Base-by-base conservation (phyloP, 148 eudicot species). In the Beta vulgaris region DNA sequence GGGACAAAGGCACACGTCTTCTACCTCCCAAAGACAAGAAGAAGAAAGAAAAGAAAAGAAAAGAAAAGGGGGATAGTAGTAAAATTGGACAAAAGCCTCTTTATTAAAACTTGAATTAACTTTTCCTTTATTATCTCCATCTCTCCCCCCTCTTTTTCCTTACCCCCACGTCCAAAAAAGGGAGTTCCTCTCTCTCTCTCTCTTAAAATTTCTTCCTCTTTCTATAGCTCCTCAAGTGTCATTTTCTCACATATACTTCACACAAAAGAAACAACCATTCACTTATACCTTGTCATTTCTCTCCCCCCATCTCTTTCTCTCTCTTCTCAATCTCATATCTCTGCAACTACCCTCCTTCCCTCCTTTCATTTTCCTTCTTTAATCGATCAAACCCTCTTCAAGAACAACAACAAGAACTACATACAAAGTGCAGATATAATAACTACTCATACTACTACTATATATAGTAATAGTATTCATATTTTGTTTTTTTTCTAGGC, bases 181-280 rank as follows among this genome's bases (percentile, higher is more conserved):
- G 62, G 36, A 26, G 8, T 1, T 42, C 3, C 21, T 44, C 6
- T 28, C 11, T 63, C 44, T 42, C 70, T 70, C 34, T 68, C 43
- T 54, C 32, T 37, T 15, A 48, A 37, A 66, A 19, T 78, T 32
- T 72, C 42, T 21, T 71, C 77, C 76, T 58, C 58, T 34, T 44
- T 37, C 51, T 40, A 23, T 43, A 26, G 2, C 31, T 35, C 29
- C 32, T 88, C 84, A 80, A 91, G 81, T 88, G 92, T 93, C 98
- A 84, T 85, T 93, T 89, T 91, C 98, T 89, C 87, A 83, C 88
- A 83, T 84, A 89, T 89, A 93, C 90, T 89, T 91, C 96, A 86
- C 91, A 86, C 89, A 88, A 82, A 84, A 79, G 84, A 85, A 81
- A 86, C 93, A 82, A 79, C 88, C 84, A 79, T 85, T 88, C 80